Evolutionary conservation across 2,329 filamentous ascomycete species (phyloP).

Genomic region (Colletotrichum sublineola): DNA sequence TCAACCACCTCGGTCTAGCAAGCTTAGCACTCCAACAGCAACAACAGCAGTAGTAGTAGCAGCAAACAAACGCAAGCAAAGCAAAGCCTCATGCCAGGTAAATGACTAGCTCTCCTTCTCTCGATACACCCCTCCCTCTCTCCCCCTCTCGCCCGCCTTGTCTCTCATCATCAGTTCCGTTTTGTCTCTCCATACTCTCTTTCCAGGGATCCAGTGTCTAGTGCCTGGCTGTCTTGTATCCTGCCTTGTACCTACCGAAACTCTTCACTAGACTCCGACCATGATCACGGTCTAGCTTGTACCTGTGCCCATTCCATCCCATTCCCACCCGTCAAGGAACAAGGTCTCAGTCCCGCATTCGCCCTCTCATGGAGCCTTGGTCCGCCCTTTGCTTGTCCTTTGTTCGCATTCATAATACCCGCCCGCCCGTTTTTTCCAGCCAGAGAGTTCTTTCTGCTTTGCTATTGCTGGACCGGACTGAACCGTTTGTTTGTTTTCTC

Average conservation of each 20-base stretch:
- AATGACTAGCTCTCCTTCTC: neutral
- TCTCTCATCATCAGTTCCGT: slow-evolving; percentile 1
- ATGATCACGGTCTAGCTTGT: slow-evolving; percentile 30
- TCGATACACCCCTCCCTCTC: slow-evolving; percentile 1
- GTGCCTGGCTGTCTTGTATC: slow-evolving; percentile 19
- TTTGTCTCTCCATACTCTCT: slow-evolving; percentile 8
- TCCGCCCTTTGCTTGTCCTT: slow-evolving; percentile 13
- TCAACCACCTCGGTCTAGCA: slow-evolving; percentile 11
- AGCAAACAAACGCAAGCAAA: neutral
- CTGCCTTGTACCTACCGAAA: slow-evolving; percentile 19
- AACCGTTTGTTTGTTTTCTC: slow-evolving; percentile 29
- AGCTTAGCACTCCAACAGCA: neutral
- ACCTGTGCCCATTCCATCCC: slow-evolving; percentile 22
- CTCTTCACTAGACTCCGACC: slow-evolving; percentile 12
- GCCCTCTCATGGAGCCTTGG: slow-evolving; percentile 15
- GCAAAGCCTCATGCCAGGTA: slow-evolving; percentile 33
- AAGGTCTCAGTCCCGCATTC: slow-evolving; percentile 38
- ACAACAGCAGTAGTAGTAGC: neutral
- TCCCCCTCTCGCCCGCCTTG: slow-evolving; percentile 7
- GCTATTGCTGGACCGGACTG: slow-evolving; percentile 31
- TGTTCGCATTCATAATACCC: slow-evolving; percentile 39
- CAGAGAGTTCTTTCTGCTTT: slow-evolving; percentile 37
- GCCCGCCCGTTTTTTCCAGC: slow-evolving; percentile 28
- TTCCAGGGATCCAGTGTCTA: slow-evolving; percentile 25
- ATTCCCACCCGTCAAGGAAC: slow-evolving; percentile 34